phyloP scores from a whole-genome alignment of 169 alveolate species.

The Theileria annulata region DNA sequence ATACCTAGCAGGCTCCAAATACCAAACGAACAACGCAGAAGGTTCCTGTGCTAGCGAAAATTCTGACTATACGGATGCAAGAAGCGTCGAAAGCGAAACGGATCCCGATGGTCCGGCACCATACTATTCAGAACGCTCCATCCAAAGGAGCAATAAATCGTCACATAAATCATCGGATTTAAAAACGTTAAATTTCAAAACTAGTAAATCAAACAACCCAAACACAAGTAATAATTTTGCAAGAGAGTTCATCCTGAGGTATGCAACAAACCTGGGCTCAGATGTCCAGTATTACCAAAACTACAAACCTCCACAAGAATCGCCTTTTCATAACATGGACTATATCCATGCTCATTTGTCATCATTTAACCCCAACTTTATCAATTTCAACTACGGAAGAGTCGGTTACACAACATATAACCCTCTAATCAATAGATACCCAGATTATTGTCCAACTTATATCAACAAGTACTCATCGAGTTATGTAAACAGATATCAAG shows the following conservation, averaged over 20 bases:
- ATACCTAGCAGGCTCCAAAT: conserved; percentile 64
- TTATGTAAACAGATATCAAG: neutral
- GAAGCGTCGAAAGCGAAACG: conserved; percentile 21
- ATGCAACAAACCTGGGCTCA: neutral
- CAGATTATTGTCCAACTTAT: neutral
- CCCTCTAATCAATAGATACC: neutral
- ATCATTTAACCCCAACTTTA: conserved; percentile 3
- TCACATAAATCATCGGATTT: neutral
- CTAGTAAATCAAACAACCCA: neutral
- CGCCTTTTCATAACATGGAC: conserved; percentile 16
- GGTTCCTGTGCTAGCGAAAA: neutral
- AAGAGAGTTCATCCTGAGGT: conserved; percentile 5
- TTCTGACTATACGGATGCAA: conserved; percentile 38
- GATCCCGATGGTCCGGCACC: neutral
- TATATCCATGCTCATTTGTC: conserved; percentile 14
- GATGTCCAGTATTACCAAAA: neutral
- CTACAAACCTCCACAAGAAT: neutral
- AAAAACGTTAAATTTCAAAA: neutral
- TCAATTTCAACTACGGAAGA: conserved; percentile 10
- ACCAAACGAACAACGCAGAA: conserved; percentile 11
- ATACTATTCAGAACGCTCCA: neutral
- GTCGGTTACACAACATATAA: neutral
- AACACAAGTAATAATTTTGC: neutral
- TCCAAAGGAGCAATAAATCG: neutral
- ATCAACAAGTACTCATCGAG: conserved; percentile 1